Conservation (phyloP, 179 eudicot genomes). For the Corrigiola litoralis region DNA sequence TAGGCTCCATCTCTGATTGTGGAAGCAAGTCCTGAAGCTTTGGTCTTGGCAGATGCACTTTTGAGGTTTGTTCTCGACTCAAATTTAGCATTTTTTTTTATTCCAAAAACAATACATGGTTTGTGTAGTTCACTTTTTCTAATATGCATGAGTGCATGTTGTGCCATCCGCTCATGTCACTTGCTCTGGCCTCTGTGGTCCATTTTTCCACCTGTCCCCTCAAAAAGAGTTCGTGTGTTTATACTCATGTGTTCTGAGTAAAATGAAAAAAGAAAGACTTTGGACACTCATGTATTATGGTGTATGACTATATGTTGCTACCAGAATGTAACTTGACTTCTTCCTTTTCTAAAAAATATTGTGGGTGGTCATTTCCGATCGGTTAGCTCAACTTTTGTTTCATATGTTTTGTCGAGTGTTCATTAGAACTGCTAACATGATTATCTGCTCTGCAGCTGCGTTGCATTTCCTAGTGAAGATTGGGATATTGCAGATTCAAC, state of each 20-base stretch:
- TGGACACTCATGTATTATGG: not conserved
- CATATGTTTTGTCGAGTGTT: not conserved
- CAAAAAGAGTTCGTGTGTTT: too few relatives aligned
- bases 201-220: too few relatives aligned
- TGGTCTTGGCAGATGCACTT: constrained; percentile 69
- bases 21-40: constrained; percentile 81
- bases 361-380: too few relatives aligned
- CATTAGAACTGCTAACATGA: constrained; percentile 19
- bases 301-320: not conserved
- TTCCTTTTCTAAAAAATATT: not conserved
- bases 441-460: constrained; percentile 64
- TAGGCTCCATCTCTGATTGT: constrained; percentile 85
- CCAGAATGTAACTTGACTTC: not conserved
- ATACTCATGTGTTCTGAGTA: not conserved
- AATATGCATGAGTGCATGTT: constrained; percentile 1
- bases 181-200: not conserved
- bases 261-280: not conserved
- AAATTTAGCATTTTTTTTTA: not conserved
- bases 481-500: constrained; percentile 98
- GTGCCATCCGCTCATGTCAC: not conserved
- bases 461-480: constrained; percentile 77
- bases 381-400: not conserved
- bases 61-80: constrained; percentile 52
- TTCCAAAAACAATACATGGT: not conserved
- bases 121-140: not conserved